Conservation (phyloP, 176 grass and related monocot genomes). For the Hordeum marinum region DNA sequence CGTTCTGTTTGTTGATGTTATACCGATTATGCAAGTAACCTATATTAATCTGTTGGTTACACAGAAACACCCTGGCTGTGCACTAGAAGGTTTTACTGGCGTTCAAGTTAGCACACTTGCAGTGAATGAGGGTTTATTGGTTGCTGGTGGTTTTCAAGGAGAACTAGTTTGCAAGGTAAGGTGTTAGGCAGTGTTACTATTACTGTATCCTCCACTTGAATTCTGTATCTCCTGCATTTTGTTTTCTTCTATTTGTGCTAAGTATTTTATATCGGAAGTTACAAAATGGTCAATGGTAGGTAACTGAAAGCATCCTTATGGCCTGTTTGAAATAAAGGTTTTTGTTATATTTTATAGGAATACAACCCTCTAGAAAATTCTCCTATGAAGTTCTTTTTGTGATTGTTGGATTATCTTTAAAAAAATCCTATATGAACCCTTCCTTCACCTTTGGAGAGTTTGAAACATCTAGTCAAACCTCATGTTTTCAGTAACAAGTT, state of each 20-base stretch:
- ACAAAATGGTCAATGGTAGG: background rate
- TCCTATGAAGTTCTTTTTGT: background rate
- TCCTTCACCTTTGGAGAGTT: background rate
- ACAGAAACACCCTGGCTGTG: slow-evolving; percentile 77
- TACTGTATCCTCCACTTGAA: background rate
- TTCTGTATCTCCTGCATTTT: background rate
- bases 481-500: background rate
- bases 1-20: background rate
- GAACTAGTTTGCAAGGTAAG: slow-evolving; percentile 89
- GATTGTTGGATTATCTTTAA: background rate
- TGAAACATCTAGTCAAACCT: background rate
- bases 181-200: background rate
- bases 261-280: background rate
- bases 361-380: background rate
- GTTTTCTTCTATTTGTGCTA: background rate
- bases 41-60: slow-evolving; percentile 19
- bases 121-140: slow-evolving; percentile 73
- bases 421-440: background rate
- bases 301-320: background rate
- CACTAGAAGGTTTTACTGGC: slow-evolving; percentile 70
- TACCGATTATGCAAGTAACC: background rate
- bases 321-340: background rate
- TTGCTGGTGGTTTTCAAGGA: slow-evolving; percentile 93
- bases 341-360: background rate
- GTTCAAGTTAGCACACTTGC: slow-evolving; percentile 89